Evolutionary conservation across 306 rosid species (phyloP).

Genomic region (Castanea sativa): DNA sequence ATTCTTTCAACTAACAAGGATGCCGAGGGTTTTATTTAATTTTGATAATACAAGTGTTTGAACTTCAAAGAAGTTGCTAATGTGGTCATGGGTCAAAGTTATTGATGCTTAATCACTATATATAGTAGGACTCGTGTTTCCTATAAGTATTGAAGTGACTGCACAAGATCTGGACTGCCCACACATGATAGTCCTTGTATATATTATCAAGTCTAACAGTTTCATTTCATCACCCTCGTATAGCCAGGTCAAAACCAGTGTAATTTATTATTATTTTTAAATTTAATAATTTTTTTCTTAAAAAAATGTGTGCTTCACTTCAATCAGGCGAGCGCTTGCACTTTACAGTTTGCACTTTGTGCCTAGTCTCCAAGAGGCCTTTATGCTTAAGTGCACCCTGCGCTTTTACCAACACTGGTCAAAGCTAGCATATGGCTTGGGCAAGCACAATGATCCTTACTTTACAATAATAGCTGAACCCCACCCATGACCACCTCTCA

Average conservation of each 20-base stretch:
- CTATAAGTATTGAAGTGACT: neutral
- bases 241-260: neutral
- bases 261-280: too few relatives aligned
- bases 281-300: too few relatives aligned
- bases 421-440: neutral
- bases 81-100: neutral
- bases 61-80: neutral
- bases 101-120: neutral
- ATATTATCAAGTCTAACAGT: neutral
- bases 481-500: neutral
- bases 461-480: neutral
- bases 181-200: too few relatives aligned
- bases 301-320: too few relatives aligned
- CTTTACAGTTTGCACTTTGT: too few relatives aligned
- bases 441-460: neutral
- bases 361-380: too few relatives aligned
- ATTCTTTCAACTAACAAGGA: neutral
- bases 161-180: neutral
- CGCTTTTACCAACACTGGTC: neutral
- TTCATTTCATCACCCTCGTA: neutral
- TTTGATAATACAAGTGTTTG: neutral
- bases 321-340: too few relatives aligned
- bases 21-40: neutral
- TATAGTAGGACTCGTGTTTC: neutral
- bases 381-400: too few relatives aligned